Evolutionary conservation across 371 early-diverging fungal species (phyloP), one percentile per base, ranked within the genome.

Genomic region (Batkoa obscura): DNA sequence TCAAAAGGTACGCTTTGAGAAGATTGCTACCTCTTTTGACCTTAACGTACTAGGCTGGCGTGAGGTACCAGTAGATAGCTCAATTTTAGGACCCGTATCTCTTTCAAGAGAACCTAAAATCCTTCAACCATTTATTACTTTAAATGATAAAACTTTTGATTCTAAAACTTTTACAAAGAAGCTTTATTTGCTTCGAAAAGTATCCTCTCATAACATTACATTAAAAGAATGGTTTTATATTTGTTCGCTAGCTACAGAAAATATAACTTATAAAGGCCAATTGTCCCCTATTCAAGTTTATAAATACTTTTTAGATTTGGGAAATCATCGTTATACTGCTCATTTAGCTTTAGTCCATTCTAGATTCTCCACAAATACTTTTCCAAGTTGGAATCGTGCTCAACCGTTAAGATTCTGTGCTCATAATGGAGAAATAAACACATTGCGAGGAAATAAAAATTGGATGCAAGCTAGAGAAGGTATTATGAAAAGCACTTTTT

Each of bases 361-460:
- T 41, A 82, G 97, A 57, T 96, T 94, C 80, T 92, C 93, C 38
- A 96, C 97, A 43, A 96, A 96, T 73, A 96, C 97, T 17, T 94
- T 94, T 69, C 97, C 97, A 12, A 83, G 84, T 13, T 96, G 97
- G 97, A 94, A 96, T 68, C 82, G 94, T 61, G 92, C 94, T 49
- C 97, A 96, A 66, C 97, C 97, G 32, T 84, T 94, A 86, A 76
- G 93, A 60, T 86, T 84, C 86, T 85, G 85, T 63, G 97, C 94
- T 46, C 97, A 96, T 73, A 96, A 96, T 66, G 96, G 92, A 68
- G 94, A 96, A 69, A 96, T 96, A 65, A 96, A 96, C 67, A 94
- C 97, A 3, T 76, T 96, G 36, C 82, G 91, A 55, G 97, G 97
- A 42, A 96, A 96, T 78, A 93, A 90, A 70, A 94, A 94, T 74